Conservation (phyloP, 2,329 filamentous ascomycete genomes). For the Plectosphaerella plurivora region DNA sequence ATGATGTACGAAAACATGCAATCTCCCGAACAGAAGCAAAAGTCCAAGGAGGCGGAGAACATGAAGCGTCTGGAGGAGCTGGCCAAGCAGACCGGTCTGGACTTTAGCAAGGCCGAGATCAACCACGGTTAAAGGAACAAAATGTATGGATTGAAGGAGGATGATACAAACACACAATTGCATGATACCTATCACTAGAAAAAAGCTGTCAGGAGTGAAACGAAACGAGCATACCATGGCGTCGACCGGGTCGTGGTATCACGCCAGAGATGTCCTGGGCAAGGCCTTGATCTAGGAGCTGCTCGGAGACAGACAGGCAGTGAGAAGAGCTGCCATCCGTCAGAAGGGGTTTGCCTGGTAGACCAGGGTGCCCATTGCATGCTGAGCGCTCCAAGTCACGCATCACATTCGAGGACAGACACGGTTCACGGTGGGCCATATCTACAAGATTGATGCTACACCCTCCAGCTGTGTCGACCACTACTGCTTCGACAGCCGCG, state of each 20-base stretch:
- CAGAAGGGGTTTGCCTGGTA: not conserved
- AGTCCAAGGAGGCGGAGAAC: constrained; percentile 95
- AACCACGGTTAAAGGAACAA: constrained; percentile 18
- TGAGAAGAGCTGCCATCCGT: constrained; percentile 47
- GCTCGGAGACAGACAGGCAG: constrained; percentile 49
- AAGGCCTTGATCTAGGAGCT: constrained; percentile 50
- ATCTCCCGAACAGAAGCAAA: constrained; percentile 84
- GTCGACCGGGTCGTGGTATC: constrained; percentile 24
- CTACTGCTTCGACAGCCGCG: constrained; percentile 53
- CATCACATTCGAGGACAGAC: too few relatives aligned
- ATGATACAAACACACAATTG: not conserved
- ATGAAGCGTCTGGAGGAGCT: constrained; percentile 90
- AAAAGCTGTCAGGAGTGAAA: constrained; percentile 56
- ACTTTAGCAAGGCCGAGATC: constrained; percentile 68
- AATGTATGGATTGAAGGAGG: not conserved
- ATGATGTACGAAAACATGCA: constrained; percentile 99
- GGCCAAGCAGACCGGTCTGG: constrained; percentile 75
- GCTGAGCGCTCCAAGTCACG: too few relatives aligned
- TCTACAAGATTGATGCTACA: too few relatives aligned
- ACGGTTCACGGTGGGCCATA: too few relatives aligned
- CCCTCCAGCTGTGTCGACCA: not conserved
- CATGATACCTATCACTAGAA: not conserved
- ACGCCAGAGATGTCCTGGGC: constrained; percentile 58
- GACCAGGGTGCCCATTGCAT: too few relatives aligned
- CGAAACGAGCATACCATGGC: constrained; percentile 53